These are phyloP conservation scores for Vicia villosa DNA, from an alignment of 306 rosid species.

Conservation along the genomic window DNA sequence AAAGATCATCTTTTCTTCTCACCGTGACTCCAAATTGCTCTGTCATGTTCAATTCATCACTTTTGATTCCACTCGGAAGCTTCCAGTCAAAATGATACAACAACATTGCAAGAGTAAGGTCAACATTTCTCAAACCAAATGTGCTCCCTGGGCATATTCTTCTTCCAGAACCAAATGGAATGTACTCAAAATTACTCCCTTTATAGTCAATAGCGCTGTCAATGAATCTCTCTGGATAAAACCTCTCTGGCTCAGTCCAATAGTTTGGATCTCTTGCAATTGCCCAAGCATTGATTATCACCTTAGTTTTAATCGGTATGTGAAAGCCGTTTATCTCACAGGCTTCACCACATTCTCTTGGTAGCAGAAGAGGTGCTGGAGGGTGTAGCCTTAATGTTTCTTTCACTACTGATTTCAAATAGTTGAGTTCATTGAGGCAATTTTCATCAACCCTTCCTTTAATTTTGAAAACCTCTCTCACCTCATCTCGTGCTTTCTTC, in stretches of 20 bases:
- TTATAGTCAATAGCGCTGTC: no score
- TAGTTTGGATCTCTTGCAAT: no score
- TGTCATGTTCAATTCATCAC: constrained; percentile 30
- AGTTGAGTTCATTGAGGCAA: constrained; percentile 24
- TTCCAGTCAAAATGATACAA: constrained; percentile 40
- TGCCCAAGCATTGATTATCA: no score
- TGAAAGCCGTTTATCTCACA: constrained; percentile 36
- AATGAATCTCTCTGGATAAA: no score
- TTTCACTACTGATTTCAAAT: constrained; percentile 43
- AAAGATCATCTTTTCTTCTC: constrained; percentile 27
- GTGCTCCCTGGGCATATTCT: no score
- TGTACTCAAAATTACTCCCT: no score
- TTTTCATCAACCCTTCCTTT: constrained; percentile 31
- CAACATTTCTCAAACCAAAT: no score
- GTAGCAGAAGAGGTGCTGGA: constrained; percentile 34
- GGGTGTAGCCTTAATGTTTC: constrained; percentile 49
- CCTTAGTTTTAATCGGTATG: no score
- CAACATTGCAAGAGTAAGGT: no score
- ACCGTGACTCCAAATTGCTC: constrained; percentile 33
- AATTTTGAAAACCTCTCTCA: constrained; percentile 5
- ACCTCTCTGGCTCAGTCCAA: no score
- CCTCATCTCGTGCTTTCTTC: constrained; percentile 37
- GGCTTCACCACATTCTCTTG: constrained; percentile 33
- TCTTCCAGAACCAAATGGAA: no score
- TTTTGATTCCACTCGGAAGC: constrained; percentile 14